phyloP scores from a whole-genome alignment of 352 stramenopile species.

The Globisporangium takayamanum region DNA sequence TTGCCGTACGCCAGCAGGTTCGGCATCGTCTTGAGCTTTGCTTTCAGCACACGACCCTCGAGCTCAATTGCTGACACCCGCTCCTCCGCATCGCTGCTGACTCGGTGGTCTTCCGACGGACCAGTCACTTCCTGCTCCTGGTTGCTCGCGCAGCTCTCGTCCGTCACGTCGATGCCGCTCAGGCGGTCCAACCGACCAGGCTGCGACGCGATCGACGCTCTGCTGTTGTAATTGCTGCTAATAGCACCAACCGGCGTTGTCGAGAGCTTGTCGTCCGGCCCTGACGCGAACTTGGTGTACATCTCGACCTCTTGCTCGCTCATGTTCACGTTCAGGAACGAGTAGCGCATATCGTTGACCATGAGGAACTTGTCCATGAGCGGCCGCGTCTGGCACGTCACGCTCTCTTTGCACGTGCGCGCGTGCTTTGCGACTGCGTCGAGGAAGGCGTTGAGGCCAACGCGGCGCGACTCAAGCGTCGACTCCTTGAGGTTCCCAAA shows the following conservation, averaged over 20 bases:
- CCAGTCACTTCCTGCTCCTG: conserved; percentile 7
- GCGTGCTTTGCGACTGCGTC: conserved; percentile 71
- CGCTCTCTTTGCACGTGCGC: conserved; percentile 62
- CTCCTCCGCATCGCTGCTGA: conserved; percentile 6
- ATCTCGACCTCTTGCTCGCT: conserved; percentile 43
- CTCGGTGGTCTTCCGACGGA: conserved; percentile 14
- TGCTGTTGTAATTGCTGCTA: conserved; percentile 12
- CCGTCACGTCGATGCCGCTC: conserved; percentile 28
- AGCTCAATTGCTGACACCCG: conserved; percentile 10
- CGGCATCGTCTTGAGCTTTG: conserved; percentile 36
- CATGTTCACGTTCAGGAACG: conserved; percentile 82
- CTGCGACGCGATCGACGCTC: conserved; percentile 5
- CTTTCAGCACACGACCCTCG: conserved; percentile 31
- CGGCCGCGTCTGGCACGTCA: conserved; percentile 59
- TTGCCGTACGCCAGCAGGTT: conserved; percentile 50
- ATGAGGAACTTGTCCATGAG: conserved; percentile 87
- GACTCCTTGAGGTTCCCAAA: conserved; percentile 71
- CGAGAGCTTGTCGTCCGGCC: conserved; percentile 19
- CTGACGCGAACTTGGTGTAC: conserved; percentile 28
- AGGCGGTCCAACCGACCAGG: conserved; percentile 27
- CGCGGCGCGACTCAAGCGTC: conserved; percentile 64
- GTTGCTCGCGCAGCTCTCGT: conserved; percentile 10
- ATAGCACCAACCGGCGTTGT: conserved; percentile 17
- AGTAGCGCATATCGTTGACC: conserved; percentile 87
- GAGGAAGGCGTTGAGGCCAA: conserved; percentile 72